Conservation (phyloP, 2,329 filamentous ascomycete genomes). For the Piedraia hortae region DNA sequence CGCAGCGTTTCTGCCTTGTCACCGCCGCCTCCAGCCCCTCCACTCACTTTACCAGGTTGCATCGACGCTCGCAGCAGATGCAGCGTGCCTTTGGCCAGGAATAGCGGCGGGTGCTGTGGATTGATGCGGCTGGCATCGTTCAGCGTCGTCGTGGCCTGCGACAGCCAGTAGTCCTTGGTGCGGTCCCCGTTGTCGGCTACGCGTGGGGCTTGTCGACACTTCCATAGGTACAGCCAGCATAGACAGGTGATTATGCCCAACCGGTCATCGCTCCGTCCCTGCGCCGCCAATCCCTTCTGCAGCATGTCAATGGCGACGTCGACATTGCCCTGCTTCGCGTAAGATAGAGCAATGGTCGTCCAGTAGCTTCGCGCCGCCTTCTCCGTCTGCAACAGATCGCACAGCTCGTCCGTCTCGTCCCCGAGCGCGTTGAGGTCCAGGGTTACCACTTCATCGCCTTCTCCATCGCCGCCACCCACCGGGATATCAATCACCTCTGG, state of each 20-base stretch:
- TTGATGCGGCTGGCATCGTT: constrained; percentile 93
- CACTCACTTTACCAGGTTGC: constrained; percentile 40
- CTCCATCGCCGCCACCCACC: constrained; percentile 30
- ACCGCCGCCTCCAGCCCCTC: constrained; percentile 29
- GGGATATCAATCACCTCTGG: constrained; percentile 36
- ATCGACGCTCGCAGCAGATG: constrained; percentile 68
- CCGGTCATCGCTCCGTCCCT: constrained; percentile 47
- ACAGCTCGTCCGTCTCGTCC: constrained; percentile 79
- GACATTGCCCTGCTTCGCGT: constrained; percentile 83
- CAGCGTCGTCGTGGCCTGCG: constrained; percentile 65
- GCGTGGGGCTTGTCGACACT: constrained; percentile 55
- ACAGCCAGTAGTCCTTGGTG: constrained; percentile 82
- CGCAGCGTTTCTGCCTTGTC: constrained; percentile 57
- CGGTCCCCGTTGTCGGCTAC: constrained; percentile 40
- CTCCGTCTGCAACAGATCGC: constrained; percentile 83
- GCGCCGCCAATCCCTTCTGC: constrained; percentile 45
- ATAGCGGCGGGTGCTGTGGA: constrained; percentile 71
- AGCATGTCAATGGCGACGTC: constrained; percentile 52
- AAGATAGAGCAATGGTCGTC: constrained; percentile 93
- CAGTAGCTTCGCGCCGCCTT: constrained; percentile 74
- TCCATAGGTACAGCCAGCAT: constrained; percentile 77
- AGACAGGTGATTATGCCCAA: constrained; percentile 60
- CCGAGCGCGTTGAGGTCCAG: constrained; percentile 74
- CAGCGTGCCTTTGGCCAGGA: constrained; percentile 70
- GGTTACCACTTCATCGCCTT: constrained; percentile 53